A percentile compares a stretch with the other conserved stretches of the same genome.
Conservation (phyloP, 768 basidiomycete genomes). For the Paxillus rubicundulus region DNA sequence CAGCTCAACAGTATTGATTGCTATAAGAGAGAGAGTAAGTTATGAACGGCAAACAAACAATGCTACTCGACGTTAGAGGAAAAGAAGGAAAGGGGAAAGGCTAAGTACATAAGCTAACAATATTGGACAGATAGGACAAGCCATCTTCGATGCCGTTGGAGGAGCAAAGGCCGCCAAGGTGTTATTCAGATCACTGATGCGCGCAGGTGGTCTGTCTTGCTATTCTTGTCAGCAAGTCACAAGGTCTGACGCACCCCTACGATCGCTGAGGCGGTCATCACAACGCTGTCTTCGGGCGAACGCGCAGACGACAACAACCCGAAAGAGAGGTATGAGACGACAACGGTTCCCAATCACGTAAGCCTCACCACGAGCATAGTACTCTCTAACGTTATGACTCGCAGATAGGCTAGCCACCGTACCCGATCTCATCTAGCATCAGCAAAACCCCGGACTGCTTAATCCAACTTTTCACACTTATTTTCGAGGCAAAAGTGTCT, state of each 20-base stretch:
- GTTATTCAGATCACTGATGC: constrained; percentile 56
- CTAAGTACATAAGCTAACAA: too few species aligned
- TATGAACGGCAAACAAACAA: too few species aligned
- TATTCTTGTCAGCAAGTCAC: not conserved
- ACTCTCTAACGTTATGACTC: constrained; percentile 6
- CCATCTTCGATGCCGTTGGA: constrained; percentile 37
- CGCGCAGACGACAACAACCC: constrained; percentile 25
- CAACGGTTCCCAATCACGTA: constrained; percentile 11
- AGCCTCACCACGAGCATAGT: not conserved
- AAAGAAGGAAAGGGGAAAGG: too few species aligned
- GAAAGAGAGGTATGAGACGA: constrained; percentile 25
- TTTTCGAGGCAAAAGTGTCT: too few species aligned
- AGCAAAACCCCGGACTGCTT: too few species aligned
- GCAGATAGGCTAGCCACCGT: constrained; percentile 53
- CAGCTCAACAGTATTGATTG: too few species aligned
- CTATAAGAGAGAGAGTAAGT: too few species aligned
- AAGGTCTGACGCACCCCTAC: constrained; percentile 8
- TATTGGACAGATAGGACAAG: constrained; percentile 36
- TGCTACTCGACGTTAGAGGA: too few species aligned
- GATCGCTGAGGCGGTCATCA: constrained; percentile 37
- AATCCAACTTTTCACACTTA: too few species aligned
- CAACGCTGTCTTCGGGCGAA: constrained; percentile 25
- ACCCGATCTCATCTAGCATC: constrained; percentile 66
- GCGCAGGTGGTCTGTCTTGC: constrained; percentile 28
- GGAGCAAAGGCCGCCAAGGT: constrained; percentile 35